phyloP scores from a whole-genome alignment of 768 basidiomycete genomes.

The Lactarius quietus region DNA sequence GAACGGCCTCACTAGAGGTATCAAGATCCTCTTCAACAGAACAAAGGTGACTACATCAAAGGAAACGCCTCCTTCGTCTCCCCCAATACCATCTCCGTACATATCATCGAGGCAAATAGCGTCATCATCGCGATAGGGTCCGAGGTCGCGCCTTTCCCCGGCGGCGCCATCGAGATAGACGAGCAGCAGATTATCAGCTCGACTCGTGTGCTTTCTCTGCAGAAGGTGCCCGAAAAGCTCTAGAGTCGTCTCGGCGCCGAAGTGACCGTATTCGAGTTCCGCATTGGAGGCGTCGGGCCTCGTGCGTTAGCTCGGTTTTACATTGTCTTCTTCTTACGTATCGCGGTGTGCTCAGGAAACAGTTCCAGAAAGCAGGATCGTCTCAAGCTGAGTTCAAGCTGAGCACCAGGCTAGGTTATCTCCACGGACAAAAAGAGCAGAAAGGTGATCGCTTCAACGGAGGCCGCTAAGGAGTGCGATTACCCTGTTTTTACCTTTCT shows the following conservation, averaged over 20 bases:
- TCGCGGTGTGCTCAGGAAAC: too few relatives aligned
- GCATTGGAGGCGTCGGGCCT: constrained; percentile 83
- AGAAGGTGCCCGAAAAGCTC: constrained; percentile 94
- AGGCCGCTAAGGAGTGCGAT: too few relatives aligned
- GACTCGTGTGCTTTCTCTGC: constrained; percentile 85
- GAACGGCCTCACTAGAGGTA: constrained; percentile 80
- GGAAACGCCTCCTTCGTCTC: constrained; percentile 87
- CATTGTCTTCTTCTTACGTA: too few relatives aligned
- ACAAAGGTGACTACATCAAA: constrained; percentile 99
- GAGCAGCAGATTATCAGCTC: constrained; percentile 95
- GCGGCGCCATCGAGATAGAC: constrained; percentile 89
- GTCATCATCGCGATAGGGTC: constrained; percentile 96
- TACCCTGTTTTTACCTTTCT: too few relatives aligned
- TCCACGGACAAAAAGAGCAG: too few relatives aligned
- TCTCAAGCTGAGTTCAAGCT: too few relatives aligned
- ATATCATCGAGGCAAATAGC: constrained; percentile 86
- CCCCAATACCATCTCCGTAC: constrained; percentile 66
- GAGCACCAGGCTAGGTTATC: too few relatives aligned
- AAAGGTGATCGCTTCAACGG: too few relatives aligned
- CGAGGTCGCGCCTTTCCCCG: constrained; percentile 94
- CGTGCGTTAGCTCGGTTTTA: constrained; percentile 51
- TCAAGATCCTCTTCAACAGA: constrained; percentile 94
- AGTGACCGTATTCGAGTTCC: constrained; percentile 96
- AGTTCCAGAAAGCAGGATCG: too few relatives aligned
- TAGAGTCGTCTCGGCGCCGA: constrained; percentile 96